Evolutionary conservation across 805 yeast genomes (phyloP).

Genomic region (Suhomyces prunicola): DNA sequence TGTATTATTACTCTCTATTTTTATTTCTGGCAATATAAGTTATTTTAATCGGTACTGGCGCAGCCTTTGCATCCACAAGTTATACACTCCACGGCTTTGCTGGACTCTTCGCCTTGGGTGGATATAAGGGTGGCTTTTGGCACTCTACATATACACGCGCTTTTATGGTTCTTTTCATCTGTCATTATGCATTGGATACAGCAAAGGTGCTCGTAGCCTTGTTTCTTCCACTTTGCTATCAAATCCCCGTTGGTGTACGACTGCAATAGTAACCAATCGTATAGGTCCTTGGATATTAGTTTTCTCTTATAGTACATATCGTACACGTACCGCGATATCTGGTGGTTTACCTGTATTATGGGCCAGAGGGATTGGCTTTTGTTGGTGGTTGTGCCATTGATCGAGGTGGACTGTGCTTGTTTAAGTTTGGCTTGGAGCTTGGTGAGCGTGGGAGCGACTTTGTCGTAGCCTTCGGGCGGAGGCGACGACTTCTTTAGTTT

Average conservation of each 20-base stretch:
- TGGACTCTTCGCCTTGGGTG: conserved; percentile 18
- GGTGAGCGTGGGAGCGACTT: conserved; percentile 61
- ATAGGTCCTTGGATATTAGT: conserved; percentile 62
- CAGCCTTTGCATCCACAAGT: conserved; percentile 89
- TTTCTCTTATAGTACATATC: conserved; percentile 69
- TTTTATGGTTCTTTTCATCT: conserved; percentile 54
- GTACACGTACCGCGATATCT: conserved; percentile 71
- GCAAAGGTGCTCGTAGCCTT: conserved; percentile 84
- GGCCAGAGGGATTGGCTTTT: conserved; percentile 64
- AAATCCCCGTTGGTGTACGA: conserved; percentile 64
- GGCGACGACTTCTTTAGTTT: conserved; percentile 11
- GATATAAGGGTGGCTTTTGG: conserved; percentile 55
- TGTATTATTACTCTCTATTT: conserved; percentile 8
- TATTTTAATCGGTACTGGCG: conserved; percentile 59
- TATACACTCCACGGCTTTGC: conserved; percentile 49
- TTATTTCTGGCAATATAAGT: not conserved
- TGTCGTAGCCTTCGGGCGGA: conserved; percentile 74
- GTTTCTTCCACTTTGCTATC: conserved; percentile 79
- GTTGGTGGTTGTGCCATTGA: conserved; percentile 40
- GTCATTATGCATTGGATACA: conserved; percentile 75
- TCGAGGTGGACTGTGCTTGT: conserved; percentile 42
- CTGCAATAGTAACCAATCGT: conserved; percentile 69
- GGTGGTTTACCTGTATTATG: conserved; percentile 66
- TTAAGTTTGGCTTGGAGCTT: conserved; percentile 59
- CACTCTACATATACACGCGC: conserved; percentile 82